These are phyloP conservation scores for Fusarium austroafricanum DNA, from an alignment of 2,329 filamentous ascomycete species.

Conservation along the genomic window DNA sequence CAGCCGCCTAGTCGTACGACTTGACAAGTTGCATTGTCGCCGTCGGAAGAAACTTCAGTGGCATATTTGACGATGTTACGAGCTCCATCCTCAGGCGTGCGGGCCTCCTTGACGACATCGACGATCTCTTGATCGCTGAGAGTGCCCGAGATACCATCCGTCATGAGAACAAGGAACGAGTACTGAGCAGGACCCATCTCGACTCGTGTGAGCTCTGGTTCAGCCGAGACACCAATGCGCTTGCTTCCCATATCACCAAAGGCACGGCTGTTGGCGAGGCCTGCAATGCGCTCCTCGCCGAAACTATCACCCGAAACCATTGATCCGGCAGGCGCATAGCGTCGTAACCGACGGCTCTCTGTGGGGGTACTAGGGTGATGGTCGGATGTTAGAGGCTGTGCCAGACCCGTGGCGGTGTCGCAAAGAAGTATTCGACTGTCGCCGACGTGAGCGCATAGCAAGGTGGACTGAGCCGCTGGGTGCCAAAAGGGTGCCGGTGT, in stretches of 20 bases:
- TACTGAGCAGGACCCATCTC: constrained; percentile 88
- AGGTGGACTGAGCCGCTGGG: constrained; percentile 82
- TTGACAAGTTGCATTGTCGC: constrained; percentile 76
- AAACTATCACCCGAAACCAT: constrained; percentile 93
- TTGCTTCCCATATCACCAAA: constrained; percentile 95
- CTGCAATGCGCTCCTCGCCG: constrained; percentile 94
- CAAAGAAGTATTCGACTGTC: constrained; percentile 93
- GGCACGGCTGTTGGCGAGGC: constrained; percentile 91
- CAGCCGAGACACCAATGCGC: constrained; percentile 91
- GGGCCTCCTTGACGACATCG: constrained; percentile 93
- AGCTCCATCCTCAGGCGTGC: constrained; percentile 87
- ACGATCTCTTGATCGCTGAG: constrained; percentile 95
- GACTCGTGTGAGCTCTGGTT: constrained; percentile 85
- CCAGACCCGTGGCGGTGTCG: constrained; percentile 82
- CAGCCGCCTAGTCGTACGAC: constrained; percentile 76
- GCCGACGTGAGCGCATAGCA: constrained; percentile 90
- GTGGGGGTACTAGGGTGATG: constrained; percentile 91
- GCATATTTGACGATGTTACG: constrained; percentile 85
- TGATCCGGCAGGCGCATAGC: constrained; percentile 78
- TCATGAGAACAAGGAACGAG: constrained; percentile 87
- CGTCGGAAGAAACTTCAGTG: constrained; percentile 79
- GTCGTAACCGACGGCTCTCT: constrained; percentile 84
- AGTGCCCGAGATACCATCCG: constrained; percentile 88
- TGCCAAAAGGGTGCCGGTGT: constrained; percentile 96
- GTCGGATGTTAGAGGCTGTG: constrained; percentile 85